These are phyloP conservation scores for Bruguiera parviflora DNA, from an alignment of 345 rosid genomes.

Conservation along the genomic window DNA sequence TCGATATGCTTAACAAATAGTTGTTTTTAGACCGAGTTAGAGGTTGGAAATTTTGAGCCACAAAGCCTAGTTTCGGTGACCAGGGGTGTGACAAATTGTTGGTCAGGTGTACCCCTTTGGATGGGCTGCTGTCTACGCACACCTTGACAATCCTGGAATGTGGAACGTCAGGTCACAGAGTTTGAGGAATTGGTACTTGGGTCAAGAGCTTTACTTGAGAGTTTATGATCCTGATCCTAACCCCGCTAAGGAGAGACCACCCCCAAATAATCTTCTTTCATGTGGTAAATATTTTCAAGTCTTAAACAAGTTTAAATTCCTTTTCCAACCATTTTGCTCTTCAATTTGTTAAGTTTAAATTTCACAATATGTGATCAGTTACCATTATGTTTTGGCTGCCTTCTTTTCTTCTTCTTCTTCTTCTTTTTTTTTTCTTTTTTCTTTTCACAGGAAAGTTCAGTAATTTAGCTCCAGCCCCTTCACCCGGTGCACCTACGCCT, in stretches of 20 bases:
- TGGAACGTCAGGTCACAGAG: constrained; percentile 88
- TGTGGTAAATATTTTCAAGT: constrained; percentile 40
- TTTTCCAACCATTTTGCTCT: too few relatives aligned
- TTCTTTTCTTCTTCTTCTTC: neutral
- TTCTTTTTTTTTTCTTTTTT: neutral
- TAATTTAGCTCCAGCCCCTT: constrained; percentile 20
- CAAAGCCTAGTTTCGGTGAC: too few relatives aligned
- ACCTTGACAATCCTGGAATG: constrained; percentile 86
- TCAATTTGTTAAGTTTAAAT: too few relatives aligned
- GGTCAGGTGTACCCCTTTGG: constrained; percentile 59
- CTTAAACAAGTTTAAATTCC: too few relatives aligned
- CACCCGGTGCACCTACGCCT: constrained; percentile 9
- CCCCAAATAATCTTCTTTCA: constrained; percentile 54
- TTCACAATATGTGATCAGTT: neutral
- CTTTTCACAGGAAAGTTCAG: constrained; percentile 32
- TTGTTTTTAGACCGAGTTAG: too few relatives aligned
- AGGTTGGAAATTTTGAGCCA: too few relatives aligned
- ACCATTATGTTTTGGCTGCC: neutral
- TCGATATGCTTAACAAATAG: too few relatives aligned
- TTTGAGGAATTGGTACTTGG: constrained; percentile 65
- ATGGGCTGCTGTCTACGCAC: constrained; percentile 62
- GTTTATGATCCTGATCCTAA: constrained; percentile 63
- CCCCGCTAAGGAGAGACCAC: constrained; percentile 54
- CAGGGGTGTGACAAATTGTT: neutral
- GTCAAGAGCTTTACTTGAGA: constrained; percentile 65